Evolutionary conservation across 2,329 filamentous ascomycete genomes (phyloP).

Genomic region (Laburnicola sp.): DNA sequence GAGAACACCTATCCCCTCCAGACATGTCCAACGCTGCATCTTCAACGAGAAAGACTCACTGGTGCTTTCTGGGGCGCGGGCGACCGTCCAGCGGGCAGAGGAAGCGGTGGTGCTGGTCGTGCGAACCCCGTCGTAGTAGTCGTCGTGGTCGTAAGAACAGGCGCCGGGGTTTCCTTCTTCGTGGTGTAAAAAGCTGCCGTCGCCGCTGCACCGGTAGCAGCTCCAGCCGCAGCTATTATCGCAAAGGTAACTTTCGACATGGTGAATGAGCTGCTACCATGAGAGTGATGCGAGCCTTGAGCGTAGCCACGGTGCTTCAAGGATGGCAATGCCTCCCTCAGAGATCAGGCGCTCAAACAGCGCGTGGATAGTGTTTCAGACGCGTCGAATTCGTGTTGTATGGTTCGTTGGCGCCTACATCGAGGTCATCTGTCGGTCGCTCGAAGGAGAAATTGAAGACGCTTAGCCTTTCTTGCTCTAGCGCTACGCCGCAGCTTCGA

Average conservation of each 20-base stretch:
- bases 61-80: neutral
- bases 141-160: conserved; percentile 41
- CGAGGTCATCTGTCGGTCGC: conserved; percentile 34
- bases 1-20: too few relatives aligned
- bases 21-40: too few relatives aligned
- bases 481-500: conserved; percentile 5
- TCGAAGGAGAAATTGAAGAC: conserved; percentile 21
- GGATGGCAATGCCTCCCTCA: conserved; percentile 8
- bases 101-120: conserved; percentile 26
- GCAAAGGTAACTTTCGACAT: conserved; percentile 58
- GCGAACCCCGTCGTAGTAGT: conserved; percentile 37
- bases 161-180: conserved; percentile 35
- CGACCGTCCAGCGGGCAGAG: conserved; percentile 24
- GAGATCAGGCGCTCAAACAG: conserved; percentile 34
- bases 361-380: conserved; percentile 43
- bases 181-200: conserved; percentile 52
- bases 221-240: conserved; percentile 53
- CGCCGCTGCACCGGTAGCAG: conserved; percentile 53
- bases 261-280: too few relatives aligned
- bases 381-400: conserved; percentile 36
- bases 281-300: neutral
- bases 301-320: conserved; percentile 19
- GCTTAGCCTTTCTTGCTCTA: conserved; percentile 22
- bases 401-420: conserved; percentile 36
- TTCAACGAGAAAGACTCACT: neutral